Evolutionary conservation across 2,329 filamentous ascomycete genomes (phyloP), one percentile per base, ranked within the genome.

Genomic region (Sporothrix variecibatus): DNA sequence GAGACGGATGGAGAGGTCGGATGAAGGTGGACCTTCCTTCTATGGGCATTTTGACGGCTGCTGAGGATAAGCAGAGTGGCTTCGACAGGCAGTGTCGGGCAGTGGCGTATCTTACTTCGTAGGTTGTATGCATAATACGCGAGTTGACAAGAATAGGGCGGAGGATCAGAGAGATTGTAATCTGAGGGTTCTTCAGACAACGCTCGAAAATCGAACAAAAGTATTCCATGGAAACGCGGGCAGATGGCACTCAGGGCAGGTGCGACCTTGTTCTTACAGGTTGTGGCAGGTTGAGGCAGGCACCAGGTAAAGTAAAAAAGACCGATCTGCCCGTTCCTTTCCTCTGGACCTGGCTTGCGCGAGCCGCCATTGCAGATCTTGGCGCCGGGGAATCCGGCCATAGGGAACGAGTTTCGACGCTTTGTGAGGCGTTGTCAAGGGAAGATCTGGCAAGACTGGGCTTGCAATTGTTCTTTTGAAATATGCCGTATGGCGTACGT

Each of bases 311-410:
- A 40, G n/a, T 15, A 40, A 40, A 23, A 67, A 67, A 65, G 23
- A 46, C 62, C 15, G 62, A 43, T 46, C 38, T 67, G n/a, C 38
- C 62, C 62, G 38, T 67, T 46, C 62, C 62, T 46, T 65, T 11
- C 34, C n/a, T 46, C 62, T 65, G 38, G 62, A 28, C 31, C 58
- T 62, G 58, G 58, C 58, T 8, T 67, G 62, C 23, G 31, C 3
- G 7, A 17, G 12, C 62, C 62, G 62, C 62, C 62, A 65, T 65
- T 43, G 62, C 40, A 38, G 62, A 65, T 40, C 60, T 65, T 65
- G 60, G 60, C 34, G 34, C 60, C 60, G 38, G 23, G 38, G 62
- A 67, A 67, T n/a, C 62, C 38, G 62, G 38, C 23, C 62, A 67
- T 38, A 46, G 17, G 11, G 23, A 23, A 12, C 17, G 56, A n/a